A percentile compares a stretch with the other conserved stretches of the same genome.
Evolutionary conservation across 2,329 filamentous ascomycete species (phyloP).

Genomic region (Ophiostoma sp.): DNA sequence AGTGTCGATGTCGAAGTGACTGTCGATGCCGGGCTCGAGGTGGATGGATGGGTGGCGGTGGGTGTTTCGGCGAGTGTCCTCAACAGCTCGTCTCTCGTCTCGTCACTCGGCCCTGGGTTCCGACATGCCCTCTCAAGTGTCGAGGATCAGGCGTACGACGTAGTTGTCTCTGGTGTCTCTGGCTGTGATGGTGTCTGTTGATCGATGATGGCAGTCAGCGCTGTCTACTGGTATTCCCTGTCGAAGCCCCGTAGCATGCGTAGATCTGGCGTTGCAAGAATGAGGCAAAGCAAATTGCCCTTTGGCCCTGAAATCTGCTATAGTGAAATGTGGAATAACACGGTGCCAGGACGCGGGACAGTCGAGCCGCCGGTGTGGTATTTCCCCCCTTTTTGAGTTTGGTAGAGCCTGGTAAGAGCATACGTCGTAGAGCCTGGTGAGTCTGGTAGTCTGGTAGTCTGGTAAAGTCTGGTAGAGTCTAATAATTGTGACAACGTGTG

Average conservation of each 20-base stretch:
- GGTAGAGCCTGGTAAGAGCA: background rate
- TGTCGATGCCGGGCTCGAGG: slow-evolving; percentile 1
- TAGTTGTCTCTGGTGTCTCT: background rate
- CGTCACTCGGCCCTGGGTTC: background rate
- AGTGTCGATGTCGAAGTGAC: background rate
- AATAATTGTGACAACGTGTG: background rate
- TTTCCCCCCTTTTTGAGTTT: background rate
- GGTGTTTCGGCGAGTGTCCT: background rate
- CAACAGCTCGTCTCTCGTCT: background rate
- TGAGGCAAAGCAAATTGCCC: slow-evolving; percentile 11
- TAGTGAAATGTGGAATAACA: slow-evolving; percentile 8
- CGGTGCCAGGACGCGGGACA: background rate
- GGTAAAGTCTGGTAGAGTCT: background rate
- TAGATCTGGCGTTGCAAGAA: slow-evolving; percentile 14
- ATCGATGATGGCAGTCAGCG: background rate
- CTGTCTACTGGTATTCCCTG: background rate
- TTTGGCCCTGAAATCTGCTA: slow-evolving; percentile 1
- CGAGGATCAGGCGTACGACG: background rate
- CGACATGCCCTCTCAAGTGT: slow-evolving; percentile 1
- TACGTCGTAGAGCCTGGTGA: too few species aligned
- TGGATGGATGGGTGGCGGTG: background rate
- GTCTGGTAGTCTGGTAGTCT: background rate
- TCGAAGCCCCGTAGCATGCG: slow-evolving; percentile 10
- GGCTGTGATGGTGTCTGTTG: background rate
- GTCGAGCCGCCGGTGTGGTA: slow-evolving; percentile 5